Evolutionary conservation across 2,329 filamentous ascomycete species (phyloP).

Genomic region (Chaetomiaceae sp.): DNA sequence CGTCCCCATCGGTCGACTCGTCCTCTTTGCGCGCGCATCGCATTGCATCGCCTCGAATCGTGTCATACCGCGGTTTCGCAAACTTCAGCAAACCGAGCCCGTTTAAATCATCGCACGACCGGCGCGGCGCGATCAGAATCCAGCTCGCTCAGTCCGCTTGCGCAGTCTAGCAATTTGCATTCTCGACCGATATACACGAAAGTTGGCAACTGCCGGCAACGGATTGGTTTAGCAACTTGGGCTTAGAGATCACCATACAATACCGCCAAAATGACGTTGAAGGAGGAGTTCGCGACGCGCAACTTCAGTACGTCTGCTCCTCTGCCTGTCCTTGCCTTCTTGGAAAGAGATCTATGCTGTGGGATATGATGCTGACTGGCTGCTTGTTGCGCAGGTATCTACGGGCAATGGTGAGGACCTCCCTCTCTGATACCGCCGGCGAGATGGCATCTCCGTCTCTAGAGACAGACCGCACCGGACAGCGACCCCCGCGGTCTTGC

Average conservation of each 20-base stretch:
- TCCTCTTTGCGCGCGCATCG: neutral
- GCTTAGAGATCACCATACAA: too few species aligned
- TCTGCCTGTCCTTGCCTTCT: neutral
- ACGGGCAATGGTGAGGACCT: constrained; percentile 63
- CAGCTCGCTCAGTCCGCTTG: neutral
- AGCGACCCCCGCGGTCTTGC: too few species aligned
- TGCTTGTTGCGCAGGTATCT: constrained; percentile 54
- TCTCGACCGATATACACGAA: neutral
- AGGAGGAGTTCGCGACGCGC: constrained; percentile 64
- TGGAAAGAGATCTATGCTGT: neutral
- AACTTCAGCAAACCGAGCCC: neutral
- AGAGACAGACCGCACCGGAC: too few species aligned
- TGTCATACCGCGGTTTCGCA: neutral
- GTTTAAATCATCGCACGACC: constrained; percentile 1
- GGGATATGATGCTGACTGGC: constrained; percentile 20
- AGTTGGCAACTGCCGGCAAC: neutral
- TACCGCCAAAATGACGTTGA: constrained; percentile 57
- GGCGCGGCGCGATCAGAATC: neutral
- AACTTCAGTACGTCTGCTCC: constrained; percentile 61
- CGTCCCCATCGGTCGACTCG: constrained; percentile 3
- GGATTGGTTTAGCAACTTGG: neutral
- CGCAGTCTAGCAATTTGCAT: too few species aligned
- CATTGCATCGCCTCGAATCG: constrained; percentile 5
- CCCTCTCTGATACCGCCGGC: neutral
- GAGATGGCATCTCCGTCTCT: neutral